phyloP scores from a whole-genome alignment of 306 rosid genomes.

The Rubus parviflorus region DNA sequence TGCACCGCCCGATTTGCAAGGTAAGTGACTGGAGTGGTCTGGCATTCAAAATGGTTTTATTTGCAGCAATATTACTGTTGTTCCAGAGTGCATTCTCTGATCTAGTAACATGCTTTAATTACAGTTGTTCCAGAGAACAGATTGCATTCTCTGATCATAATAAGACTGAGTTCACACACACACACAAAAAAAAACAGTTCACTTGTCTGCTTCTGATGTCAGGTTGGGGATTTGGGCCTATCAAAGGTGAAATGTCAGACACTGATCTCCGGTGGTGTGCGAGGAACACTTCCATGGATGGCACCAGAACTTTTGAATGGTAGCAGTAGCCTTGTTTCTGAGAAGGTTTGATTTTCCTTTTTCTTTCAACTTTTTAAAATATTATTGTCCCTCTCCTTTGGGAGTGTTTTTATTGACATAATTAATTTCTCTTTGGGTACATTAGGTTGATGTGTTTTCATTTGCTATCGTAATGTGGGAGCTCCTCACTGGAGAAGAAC shows the following conservation, averaged over 20 bases:
- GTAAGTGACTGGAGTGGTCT: conserved; percentile 32
- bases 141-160: neutral
- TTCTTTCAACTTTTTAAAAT: neutral
- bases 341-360: conserved; percentile 55
- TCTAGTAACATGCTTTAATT: neutral
- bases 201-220: conserved; percentile 28
- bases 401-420: neutral
- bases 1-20: conserved; percentile 95
- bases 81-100: neutral
- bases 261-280: conserved; percentile 84
- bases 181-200: neutral
- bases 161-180: neutral
- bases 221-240: conserved; percentile 95
- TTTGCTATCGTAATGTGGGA: conserved; percentile 89
- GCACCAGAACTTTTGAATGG: conserved; percentile 94
- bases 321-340: conserved; percentile 89
- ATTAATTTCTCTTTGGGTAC: neutral
- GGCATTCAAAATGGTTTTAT: neutral
- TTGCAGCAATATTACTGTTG: neutral
- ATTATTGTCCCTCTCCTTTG: neutral
- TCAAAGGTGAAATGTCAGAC: conserved; percentile 93
- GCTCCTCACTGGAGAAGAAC: conserved; percentile 88
- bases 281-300: conserved; percentile 97
- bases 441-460: conserved; percentile 86
- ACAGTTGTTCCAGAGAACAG: neutral